Evolutionary conservation across 2,329 filamentous ascomycete species (phyloP), one percentile per base, ranked within the genome.

Genomic region (Pestalotiopsis sp.): DNA sequence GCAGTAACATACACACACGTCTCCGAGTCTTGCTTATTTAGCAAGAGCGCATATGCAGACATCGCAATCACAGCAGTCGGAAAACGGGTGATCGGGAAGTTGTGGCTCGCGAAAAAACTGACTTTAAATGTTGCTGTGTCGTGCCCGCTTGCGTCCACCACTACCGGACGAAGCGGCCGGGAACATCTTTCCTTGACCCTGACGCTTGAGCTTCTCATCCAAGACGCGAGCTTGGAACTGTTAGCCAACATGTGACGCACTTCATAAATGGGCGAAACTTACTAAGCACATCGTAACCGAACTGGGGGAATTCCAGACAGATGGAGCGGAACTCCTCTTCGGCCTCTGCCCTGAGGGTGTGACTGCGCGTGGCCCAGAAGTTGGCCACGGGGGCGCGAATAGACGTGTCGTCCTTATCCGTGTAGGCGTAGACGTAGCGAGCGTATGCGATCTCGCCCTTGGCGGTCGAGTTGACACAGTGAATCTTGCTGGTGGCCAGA

Each of bases 371-470:
- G 5, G 94, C 94, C 94, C 94, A 97, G 84, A 97, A 97, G 67
- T 91, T 92, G n/a, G 93, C 94, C 65, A 97, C 90, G 1, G 94
- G 94, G 72, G 89, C 92, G 73, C 94, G 90, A 75, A 97, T 93
- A 2, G 88, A 89, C 13, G 81, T 83, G 80, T 97, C 93, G 70
- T 92, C 89, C 63, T 85, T 81, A 67, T 82, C 80, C 12, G 93
- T 96, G 81, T 93, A 89, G 70, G 89, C 89, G 84, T 97, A 97
- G 40, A 97, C 92, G 82, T 94, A 98, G 78, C 94, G 90, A 9
- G 95, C 95, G 80, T 97, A 98, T 31, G 91, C 90, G 77, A 98
- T 95, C 84, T 98, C 95, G 79, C 94, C 95, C 82, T 91, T 92
- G 45, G 94, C 93, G 0, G 93, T 97, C 59, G 92, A 93, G 77